Evolutionary conservation across 768 basidiomycete species (phyloP), one percentile per base, ranked within the genome.

Genomic region (Amanita rimosa): DNA sequence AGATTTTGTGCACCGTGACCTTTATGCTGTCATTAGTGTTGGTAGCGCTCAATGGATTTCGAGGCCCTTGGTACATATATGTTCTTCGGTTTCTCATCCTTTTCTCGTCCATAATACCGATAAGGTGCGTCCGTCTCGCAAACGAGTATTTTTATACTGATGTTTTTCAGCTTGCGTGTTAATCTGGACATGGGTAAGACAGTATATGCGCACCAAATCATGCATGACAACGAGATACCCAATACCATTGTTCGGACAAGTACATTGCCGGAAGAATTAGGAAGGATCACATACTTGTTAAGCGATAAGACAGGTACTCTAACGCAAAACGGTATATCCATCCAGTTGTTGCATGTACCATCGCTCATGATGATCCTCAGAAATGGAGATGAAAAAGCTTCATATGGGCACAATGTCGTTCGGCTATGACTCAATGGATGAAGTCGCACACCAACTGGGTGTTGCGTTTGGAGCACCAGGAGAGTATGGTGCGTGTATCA

Each of bases 171-270:
- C 73, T 70, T 99, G 48, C 87, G 96, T n/a, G 95, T 99, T 46
- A 99, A 99, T 57, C 75, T 99, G 46, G 96, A 99, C 64, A 98
- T 99, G 94, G 96, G 96, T 49, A 99, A 99, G 67, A 98, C 94
- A 1, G 87, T 98, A 37, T 99, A 99, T 57, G 93, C 91, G 0
- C 83, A 87, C 37, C 88, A 93, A 55, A 98, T 98, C 49, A 92
- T 94, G 84, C 83, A 79, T 45, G 96, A 98, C 66, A 60, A 57
- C 39, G 91, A 97, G 64, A 99, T 99, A 55, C 91, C 93, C 3
- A 80, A 83, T 41, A 96, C 96, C 3, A 96, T 98, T 53, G 96
- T 98, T 6, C 76, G 96, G 11, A 98, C 96, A n/a, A 91, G 87
- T 58, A 99, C 96, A 0, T 72, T 99, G 3, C 96, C 96, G 0